Conservation (phyloP, 345 rosid genomes). For the Hirschfeldia incana region DNA sequence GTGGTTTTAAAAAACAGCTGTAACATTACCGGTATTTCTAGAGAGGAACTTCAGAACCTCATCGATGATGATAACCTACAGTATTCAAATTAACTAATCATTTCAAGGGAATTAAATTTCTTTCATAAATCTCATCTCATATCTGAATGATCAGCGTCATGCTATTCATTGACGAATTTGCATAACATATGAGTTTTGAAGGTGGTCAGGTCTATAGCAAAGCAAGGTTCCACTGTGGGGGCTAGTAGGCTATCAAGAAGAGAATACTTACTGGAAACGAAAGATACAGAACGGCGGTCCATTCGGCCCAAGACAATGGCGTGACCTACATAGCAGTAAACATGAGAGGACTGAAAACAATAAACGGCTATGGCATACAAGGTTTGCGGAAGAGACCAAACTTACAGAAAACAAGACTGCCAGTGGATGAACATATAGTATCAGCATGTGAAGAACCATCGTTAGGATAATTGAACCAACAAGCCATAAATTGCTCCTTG, state of each 20-base stretch:
- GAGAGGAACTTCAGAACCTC: constrained; percentile 92
- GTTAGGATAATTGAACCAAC: constrained; percentile 88
- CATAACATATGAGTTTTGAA: too few relatives aligned
- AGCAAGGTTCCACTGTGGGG: background rate
- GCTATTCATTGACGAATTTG: background rate
- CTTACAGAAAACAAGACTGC: constrained; percentile 97
- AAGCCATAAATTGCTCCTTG: constrained; percentile 99
- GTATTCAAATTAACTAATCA: background rate
- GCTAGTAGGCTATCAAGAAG: background rate
- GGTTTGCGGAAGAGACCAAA: constrained; percentile 23
- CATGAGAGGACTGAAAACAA: constrained; percentile 25
- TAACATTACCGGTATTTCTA: constrained; percentile 50
- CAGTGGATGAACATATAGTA: constrained; percentile 79
- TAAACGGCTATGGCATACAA: background rate
- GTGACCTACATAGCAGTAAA: constrained; percentile 67
- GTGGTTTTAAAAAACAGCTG: background rate
- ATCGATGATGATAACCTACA: constrained; percentile 89
- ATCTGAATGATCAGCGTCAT: constrained; percentile 2
- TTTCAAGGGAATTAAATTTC: background rate
- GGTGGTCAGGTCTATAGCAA: background rate
- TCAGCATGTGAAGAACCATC: constrained; percentile 83
- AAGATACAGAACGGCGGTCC: constrained; percentile 89
- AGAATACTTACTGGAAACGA: constrained; percentile 82
- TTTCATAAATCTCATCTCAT: background rate
- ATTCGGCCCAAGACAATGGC: constrained; percentile 91